These are phyloP conservation scores for Beta vulgaris DNA, from an alignment of 148 eudicot species.

Conservation along the genomic window DNA sequence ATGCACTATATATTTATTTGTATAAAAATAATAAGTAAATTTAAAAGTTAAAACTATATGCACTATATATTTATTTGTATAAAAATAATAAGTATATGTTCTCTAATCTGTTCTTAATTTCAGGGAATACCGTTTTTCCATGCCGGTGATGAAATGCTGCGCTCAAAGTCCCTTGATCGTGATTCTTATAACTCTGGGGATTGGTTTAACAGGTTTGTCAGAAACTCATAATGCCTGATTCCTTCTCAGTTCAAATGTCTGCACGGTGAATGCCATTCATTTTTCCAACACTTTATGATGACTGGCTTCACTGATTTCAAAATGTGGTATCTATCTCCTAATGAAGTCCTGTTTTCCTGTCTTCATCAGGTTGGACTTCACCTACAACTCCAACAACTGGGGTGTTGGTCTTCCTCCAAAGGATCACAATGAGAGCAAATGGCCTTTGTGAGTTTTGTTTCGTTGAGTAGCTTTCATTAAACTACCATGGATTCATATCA, in stretches of 20 bases:
- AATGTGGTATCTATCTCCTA: background rate
- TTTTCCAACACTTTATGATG: too few relatives aligned
- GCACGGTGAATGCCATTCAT: background rate
- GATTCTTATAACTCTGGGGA: slow-evolving; percentile 97
- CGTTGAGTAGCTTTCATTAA: background rate
- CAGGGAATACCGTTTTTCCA: slow-evolving; percentile 98
- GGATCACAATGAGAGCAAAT: slow-evolving; percentile 68
- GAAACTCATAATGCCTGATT: background rate
- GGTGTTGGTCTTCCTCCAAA: slow-evolving; percentile 96
- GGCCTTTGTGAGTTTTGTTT: slow-evolving; percentile 72
- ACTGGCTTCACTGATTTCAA: background rate
- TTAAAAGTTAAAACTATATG: too few relatives aligned
- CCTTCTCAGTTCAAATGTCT: background rate
- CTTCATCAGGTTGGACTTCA: slow-evolving; percentile 79
- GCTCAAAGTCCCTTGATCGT: slow-evolving; percentile 95
- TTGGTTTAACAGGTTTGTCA: slow-evolving; percentile 92
- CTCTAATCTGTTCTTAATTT: slow-evolving; percentile 18
- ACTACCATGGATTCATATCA: background rate
- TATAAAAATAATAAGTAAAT: background rate
- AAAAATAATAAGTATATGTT: background rate
- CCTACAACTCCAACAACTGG: slow-evolving; percentile 85
- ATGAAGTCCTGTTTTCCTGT: slow-evolving; percentile 18
- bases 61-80: background rate
- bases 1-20: too few relatives aligned
- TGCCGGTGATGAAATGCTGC: slow-evolving; percentile 94